Evolutionary conservation across 768 basidiomycete genomes (phyloP), one percentile per base, ranked within the genome.

Genomic region (Suillus bovinus): DNA sequence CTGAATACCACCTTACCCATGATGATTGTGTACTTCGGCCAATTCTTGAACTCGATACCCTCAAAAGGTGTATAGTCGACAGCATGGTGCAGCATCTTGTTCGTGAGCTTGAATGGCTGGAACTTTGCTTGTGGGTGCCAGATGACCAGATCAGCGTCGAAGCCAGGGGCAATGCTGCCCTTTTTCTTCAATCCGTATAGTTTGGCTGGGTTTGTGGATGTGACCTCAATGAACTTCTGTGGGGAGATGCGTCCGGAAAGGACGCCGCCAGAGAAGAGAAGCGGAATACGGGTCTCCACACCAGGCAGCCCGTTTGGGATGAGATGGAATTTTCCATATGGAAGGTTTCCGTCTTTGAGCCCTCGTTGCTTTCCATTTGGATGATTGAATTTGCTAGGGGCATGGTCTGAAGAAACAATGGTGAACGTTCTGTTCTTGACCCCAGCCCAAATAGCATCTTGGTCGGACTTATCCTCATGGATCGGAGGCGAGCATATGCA

Each of bases 51-150:
- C 22, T 63, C 61, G 54, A 75, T 69, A 4, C 72, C 76, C 61
- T 77, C 76, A 62, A 70, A 77, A 2, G 76, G 76, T 5, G 76
- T 77, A 65, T 77, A 76, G 55, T 76, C 75, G 52, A 70, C 64
- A 46, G 64, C 61, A 55, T 69, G 66, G 36, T 76, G 66, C 13
- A 76, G 63, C 64, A 70, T 71, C 24, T 68, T 61, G 49, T 72
- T 69, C 2, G 55, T 65, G 39, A 74, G 61, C 0, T 39, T 66
- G 17, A 68, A 61, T 1, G 66, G 33, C 44, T 63, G 55, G n/a
- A 69, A 59, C 3, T 8, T 61, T 11, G 46, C 5, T 10, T 64
- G 63, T 9, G 62, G 61, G 24, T 67, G 61, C 72, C 72, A 76
- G 59, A 76, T 71, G 33, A 71, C 66, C n/a, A 76, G 61, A 55